Conservation (phyloP, 2,329 filamentous ascomycete genomes). For the Xylaria sp. region DNA sequence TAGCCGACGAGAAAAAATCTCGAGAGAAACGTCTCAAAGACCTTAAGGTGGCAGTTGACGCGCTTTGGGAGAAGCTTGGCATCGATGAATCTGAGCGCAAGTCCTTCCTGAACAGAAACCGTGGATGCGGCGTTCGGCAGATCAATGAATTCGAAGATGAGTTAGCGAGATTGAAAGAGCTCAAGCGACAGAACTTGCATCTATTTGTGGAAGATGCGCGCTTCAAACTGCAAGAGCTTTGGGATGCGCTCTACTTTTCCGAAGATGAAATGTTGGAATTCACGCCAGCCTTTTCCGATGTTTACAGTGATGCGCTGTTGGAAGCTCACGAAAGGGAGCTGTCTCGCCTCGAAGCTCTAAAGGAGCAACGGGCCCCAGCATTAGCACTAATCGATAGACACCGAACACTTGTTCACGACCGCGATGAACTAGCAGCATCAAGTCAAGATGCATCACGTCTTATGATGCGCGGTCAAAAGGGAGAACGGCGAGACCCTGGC, state of each 20-base stretch:
- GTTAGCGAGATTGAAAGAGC: conserved; percentile 82
- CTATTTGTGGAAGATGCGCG: conserved; percentile 95
- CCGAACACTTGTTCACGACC: conserved; percentile 82
- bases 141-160: conserved; percentile 98
- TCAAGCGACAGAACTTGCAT: conserved; percentile 95
- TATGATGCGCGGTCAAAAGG: conserved; percentile 90
- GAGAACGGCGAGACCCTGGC: conserved; percentile 92
- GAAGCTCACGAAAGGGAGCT: conserved; percentile 97
- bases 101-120: conserved; percentile 84
- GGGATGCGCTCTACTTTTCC: conserved; percentile 93
- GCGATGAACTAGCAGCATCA: conserved; percentile 86
- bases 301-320: conserved; percentile 93
- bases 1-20: conserved; percentile 86
- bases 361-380: conserved; percentile 86
- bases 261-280: conserved; percentile 99
- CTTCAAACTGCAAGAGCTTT: conserved; percentile 89
- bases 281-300: conserved; percentile 94
- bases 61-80: conserved; percentile 87
- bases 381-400: conserved; percentile 86
- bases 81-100: conserved; percentile 86
- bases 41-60: conserved; percentile 80
- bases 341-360: conserved; percentile 78
- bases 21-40: conserved; percentile 82
- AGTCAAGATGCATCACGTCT: conserved; percentile 95
- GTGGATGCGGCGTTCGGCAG: conserved; percentile 87